Conservation (phyloP, 2,329 filamentous ascomycete genomes). For the Talaromyces sp. region DNA sequence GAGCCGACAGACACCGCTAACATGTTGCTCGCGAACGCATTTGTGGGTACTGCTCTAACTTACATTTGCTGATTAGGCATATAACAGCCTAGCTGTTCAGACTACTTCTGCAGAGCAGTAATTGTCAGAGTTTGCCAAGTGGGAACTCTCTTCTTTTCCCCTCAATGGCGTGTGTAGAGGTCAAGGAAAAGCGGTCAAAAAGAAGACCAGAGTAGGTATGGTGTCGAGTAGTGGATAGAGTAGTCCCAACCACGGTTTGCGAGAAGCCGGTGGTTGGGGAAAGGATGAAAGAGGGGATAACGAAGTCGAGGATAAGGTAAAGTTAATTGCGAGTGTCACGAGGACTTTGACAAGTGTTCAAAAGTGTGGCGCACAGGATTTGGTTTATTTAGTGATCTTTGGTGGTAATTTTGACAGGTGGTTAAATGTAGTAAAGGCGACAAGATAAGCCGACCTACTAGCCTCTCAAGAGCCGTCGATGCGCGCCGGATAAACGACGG, state of each 20-base stretch:
- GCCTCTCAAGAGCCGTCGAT: background rate
- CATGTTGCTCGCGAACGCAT: background rate
- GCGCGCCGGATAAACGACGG: conserved; percentile 3
- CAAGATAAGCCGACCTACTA: conserved; percentile 4
- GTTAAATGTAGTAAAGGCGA: background rate
- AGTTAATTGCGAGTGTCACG: background rate
- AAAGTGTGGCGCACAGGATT: background rate
- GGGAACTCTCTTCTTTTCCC: conserved; percentile 2
- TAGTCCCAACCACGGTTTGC: conserved; percentile 10
- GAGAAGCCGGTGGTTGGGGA: conserved; percentile 8
- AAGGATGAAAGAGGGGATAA: background rate
- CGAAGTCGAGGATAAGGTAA: background rate
- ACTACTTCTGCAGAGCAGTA: background rate
- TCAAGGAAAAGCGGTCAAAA: conserved; percentile 7
- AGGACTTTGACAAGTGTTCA: background rate
- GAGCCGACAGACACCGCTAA: background rate
- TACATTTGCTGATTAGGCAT: conserved; percentile 10
- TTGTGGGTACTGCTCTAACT: conserved; percentile 8
- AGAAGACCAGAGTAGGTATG: conserved; percentile 3
- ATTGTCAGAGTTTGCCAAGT: background rate
- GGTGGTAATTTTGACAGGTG: conserved; percentile 6
- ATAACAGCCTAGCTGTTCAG: background rate
- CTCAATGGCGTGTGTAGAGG: background rate
- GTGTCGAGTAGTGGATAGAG: background rate
- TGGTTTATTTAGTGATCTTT: background rate